These are phyloP conservation scores for Holtermanniella nyarrowii DNA, from an alignment of 768 basidiomycete species.

Conservation along the genomic window DNA sequence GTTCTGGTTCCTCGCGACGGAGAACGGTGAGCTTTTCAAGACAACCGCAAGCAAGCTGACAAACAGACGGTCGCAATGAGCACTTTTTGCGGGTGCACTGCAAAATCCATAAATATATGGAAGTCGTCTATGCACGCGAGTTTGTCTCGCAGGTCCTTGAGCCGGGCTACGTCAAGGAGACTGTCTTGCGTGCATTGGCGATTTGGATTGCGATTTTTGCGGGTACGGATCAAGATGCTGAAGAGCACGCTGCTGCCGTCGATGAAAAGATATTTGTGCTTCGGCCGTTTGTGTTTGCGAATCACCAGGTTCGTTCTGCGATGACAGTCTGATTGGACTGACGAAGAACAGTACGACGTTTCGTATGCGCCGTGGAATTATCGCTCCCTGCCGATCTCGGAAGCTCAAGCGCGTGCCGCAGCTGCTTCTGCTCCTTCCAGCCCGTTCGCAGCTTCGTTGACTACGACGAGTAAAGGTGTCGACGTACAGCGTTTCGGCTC, in stretches of 20 bases:
- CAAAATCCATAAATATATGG: slow-evolving; percentile 25
- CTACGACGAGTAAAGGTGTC: background rate
- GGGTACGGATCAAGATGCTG: slow-evolving; percentile 19
- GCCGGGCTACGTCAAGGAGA: slow-evolving; percentile 40
- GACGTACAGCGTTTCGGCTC: background rate
- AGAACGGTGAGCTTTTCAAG: slow-evolving; percentile 30
- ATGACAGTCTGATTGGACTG: background rate
- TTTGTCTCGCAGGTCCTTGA: slow-evolving; percentile 37
- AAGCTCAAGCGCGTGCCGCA: background rate
- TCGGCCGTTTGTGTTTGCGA: slow-evolving; percentile 43
- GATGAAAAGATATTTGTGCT: slow-evolving; percentile 43
- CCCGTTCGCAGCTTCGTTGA: background rate
- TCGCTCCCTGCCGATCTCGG: slow-evolving; percentile 27
- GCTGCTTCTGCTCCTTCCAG: background rate
- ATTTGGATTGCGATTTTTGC: slow-evolving; percentile 33
- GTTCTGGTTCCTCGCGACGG: slow-evolving; percentile 37
- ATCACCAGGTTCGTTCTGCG: slow-evolving; percentile 36
- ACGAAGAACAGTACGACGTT: slow-evolving; percentile 26
- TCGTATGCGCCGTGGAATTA: slow-evolving; percentile 33
- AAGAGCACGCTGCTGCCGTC: slow-evolving; percentile 33
- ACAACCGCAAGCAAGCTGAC: background rate
- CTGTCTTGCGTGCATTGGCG: slow-evolving; percentile 32
- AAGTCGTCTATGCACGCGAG: slow-evolving; percentile 31
- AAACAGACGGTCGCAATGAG: slow-evolving; percentile 32
- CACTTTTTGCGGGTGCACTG: slow-evolving; percentile 26